Conservation (phyloP, 257 asterid species). For the Plantago elongata region DNA sequence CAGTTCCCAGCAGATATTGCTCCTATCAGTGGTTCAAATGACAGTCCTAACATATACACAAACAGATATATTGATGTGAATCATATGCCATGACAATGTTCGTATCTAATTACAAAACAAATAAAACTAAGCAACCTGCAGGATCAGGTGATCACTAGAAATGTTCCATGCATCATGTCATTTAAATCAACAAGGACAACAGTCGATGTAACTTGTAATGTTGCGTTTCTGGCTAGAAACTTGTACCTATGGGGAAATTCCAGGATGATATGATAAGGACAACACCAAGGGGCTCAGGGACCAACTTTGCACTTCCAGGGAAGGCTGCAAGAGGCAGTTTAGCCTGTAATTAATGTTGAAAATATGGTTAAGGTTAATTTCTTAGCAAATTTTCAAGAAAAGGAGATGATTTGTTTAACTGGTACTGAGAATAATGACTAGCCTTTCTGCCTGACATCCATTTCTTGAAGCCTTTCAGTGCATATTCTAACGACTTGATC, state of each 20-base stretch:
- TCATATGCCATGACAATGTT: too few relatives aligned
- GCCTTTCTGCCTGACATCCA: slow-evolving; percentile 74
- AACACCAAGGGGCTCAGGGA: slow-evolving; percentile 86
- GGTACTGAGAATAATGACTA: background rate
- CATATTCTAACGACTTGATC: slow-evolving; percentile 51
- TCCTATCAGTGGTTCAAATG: slow-evolving; percentile 72
- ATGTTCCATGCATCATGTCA: too few relatives aligned
- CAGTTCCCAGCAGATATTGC: slow-evolving; percentile 83
- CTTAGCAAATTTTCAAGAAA: background rate
- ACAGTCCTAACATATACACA: slow-evolving; percentile 43
- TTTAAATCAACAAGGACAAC: too few relatives aligned
- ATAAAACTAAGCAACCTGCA: too few relatives aligned
- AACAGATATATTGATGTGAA: background rate
- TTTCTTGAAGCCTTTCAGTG: slow-evolving; percentile 44
- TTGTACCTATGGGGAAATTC: slow-evolving; percentile 75
- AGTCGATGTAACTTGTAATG: too few relatives aligned
- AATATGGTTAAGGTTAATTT: background rate
- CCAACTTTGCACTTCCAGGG: slow-evolving; percentile 56
- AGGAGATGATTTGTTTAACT: background rate
- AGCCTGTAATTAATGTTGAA: slow-evolving; percentile 34
- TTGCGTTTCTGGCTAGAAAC: background rate
- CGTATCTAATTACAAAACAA: too few relatives aligned
- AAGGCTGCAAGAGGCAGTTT: slow-evolving; percentile 66
- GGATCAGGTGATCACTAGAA: too few relatives aligned
- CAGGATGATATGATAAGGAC: slow-evolving; percentile 71